Percentiles rank a stretch among this genome's conserved stretches.
phyloP scores from a whole-genome alignment of 129 eudicot genomes.

The Flaveria bidentis region DNA sequence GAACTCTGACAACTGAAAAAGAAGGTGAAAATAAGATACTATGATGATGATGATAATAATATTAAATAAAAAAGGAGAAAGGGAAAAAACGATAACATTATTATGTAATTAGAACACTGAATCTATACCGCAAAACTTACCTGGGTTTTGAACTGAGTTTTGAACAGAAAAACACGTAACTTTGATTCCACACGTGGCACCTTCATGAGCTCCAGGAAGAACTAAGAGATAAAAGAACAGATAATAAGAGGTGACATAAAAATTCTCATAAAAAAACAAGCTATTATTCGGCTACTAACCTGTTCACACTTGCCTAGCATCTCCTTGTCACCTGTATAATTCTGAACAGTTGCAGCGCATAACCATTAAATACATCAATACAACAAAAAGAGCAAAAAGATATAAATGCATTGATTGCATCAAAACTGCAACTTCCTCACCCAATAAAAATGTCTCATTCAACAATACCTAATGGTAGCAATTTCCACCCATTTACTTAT shows the following conservation, averaged over 20 bases:
- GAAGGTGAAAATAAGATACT: constrained; percentile 25
- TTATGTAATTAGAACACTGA: constrained; percentile 21
- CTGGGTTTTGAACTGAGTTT: constrained; percentile 87
- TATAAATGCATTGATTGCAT: not conserved
- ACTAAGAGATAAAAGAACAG: constrained; percentile 44
- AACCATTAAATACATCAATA: constrained; percentile 23
- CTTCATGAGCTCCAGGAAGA: constrained; percentile 94
- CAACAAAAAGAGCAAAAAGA: not conserved
- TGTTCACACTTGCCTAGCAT: constrained; percentile 79
- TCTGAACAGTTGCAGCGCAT: constrained; percentile 42
- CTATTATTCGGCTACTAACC: constrained; percentile 43
- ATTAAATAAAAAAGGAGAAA: not conserved
- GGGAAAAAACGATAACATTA: not conserved
- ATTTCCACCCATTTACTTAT: not conserved
- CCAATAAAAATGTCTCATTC: not conserved
- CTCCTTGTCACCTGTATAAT: constrained; percentile 72
- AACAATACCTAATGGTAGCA: not conserved
- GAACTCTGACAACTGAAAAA: constrained; percentile 77
- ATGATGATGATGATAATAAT: not conserved
- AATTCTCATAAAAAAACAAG: not conserved
- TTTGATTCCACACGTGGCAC: constrained; percentile 97
- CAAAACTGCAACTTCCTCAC: not conserved
- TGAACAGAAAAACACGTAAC: constrained; percentile 86
- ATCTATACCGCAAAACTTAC: constrained; percentile 35
- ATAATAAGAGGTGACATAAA: constrained; percentile 4